These are phyloP conservation scores for Arthrinium puccinioides DNA, from an alignment of 2,329 filamentous ascomycete genomes.

Conservation along the genomic window DNA sequence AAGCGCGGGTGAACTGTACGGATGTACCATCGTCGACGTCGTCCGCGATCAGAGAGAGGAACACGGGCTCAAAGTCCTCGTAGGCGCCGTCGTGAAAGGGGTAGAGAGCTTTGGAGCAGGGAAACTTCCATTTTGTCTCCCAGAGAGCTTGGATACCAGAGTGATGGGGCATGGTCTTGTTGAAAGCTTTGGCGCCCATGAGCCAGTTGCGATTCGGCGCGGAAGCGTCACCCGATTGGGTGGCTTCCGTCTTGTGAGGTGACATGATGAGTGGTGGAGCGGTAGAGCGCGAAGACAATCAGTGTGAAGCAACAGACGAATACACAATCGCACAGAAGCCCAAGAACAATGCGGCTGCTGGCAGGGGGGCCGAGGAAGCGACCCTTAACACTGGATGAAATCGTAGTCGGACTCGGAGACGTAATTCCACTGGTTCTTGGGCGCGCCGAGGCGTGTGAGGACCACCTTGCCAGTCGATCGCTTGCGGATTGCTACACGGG, in stretches of 20 bases:
- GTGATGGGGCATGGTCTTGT: constrained; percentile 46
- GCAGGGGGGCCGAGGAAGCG: too few species aligned
- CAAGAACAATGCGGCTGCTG: too few species aligned
- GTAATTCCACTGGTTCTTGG: constrained; percentile 8
- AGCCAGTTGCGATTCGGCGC: constrained; percentile 23
- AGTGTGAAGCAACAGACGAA: too few species aligned
- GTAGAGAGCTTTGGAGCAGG: constrained; percentile 57
- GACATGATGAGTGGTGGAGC: constrained; percentile 16
- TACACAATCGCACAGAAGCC: too few species aligned
- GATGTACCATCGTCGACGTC: constrained; percentile 59
- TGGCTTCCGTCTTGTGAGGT: constrained; percentile 14
- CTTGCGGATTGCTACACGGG: constrained; percentile 18
- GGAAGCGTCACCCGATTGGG: neutral
- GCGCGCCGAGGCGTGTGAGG: constrained; percentile 15
- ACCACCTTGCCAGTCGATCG: constrained; percentile 18
- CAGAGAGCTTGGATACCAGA: constrained; percentile 56
- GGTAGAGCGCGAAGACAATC: neutral
- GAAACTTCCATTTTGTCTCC: constrained; percentile 70
- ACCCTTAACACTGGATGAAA: neutral
- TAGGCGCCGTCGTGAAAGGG: constrained; percentile 67
- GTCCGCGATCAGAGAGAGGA: constrained; percentile 51
- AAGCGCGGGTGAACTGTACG: constrained; percentile 55
- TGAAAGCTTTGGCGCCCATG: constrained; percentile 36
- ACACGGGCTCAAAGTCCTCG: constrained; percentile 64
- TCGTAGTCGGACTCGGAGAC: constrained; percentile 3